Base-by-base conservation (phyloP, 2,329 filamentous ascomycete species). In the Neocucurbitaria cava region DNA sequence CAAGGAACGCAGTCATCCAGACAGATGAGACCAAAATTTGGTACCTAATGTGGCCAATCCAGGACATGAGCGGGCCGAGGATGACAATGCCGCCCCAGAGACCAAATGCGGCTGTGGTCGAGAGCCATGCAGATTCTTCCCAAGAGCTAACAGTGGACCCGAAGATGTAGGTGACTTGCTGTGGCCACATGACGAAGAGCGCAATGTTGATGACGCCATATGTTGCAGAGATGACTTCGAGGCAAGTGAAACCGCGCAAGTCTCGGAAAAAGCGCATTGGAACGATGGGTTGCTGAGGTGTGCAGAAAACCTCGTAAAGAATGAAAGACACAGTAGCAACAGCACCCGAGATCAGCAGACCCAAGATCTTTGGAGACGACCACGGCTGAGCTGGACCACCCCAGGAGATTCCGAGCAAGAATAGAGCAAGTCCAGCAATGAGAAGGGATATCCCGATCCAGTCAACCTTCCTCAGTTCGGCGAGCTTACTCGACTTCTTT, bases 141-240 rank as follows among this genome's bases (percentile, higher is more conserved):
- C 68, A 68, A 42, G 59, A 49, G 52, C 52, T 42, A 41, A 59
- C 35, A 47, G 53, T 59, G 9, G 53, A 58, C 1, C 51, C 55
- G 17, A 58, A 58, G 39, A 58, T 58, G 36, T 58, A 54, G 2
- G 52, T 51, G 33, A 70, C 62, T 41, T 70, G 70, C 15, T 59
- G 59, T 9, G 70, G 71, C 61, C 62, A 73, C 33, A 71, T 65
- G 33, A 73, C 69, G 45, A 64, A 65, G 4, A 70, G 46, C 11
- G 70, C 64, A 21, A 68, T 61, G 46, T 73, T 62, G 17, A 72
- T 58, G 30, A 54, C 52, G 11, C 70, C 30, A 31, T 31, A 31
- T 7, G 30, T 31, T 15, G 30, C 30, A 31, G 30, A 31, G 24
- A 71, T 69, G 28, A 70, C 54, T 20, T 62, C 64, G 9, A 72